These are phyloP conservation scores for Colletotrichum higginsianum DNA, from an alignment of 2,329 filamentous ascomycete species.

Conservation along the genomic window DNA sequence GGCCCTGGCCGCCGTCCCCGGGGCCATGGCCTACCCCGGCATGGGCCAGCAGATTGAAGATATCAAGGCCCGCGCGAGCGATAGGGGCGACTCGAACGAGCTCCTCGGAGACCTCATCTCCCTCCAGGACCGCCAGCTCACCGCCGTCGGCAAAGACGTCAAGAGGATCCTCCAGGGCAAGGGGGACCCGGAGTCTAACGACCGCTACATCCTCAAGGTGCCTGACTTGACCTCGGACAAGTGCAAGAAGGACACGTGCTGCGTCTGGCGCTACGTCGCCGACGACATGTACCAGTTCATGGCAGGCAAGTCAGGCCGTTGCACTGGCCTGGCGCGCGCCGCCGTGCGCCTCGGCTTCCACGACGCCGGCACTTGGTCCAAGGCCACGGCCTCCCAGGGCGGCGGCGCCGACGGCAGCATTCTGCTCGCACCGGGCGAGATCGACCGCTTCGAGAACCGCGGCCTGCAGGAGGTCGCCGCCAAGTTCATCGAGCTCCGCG, in stretches of 20 bases:
- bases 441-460: conserved; percentile 58
- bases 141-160: conserved; percentile 42
- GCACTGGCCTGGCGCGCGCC: conserved; percentile 59
- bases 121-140: conserved; percentile 40
- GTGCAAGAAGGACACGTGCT: conserved; percentile 59
- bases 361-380: conserved; percentile 62
- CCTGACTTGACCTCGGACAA: conserved; percentile 47
- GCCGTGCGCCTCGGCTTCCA: conserved; percentile 65
- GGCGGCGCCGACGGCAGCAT: conserved; percentile 65
- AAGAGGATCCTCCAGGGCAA: conserved; percentile 42
- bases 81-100: conserved; percentile 40
- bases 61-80: conserved; percentile 38
- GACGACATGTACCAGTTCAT: conserved; percentile 57
- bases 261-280: conserved; percentile 61
- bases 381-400: conserved; percentile 47
- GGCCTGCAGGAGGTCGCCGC: conserved; percentile 62
- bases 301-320: conserved; percentile 55
- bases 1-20: conserved; percentile 36
- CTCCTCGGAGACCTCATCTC: conserved; percentile 44
- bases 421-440: conserved; percentile 56
- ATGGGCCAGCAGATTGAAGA: conserved; percentile 43
- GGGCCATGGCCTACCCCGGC: conserved; percentile 41
- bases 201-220: conserved; percentile 39
- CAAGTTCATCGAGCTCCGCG: conserved; percentile 56
- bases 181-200: conserved; percentile 44